Base-by-base conservation (phyloP, 345 rosid genomes). In the Eucalyptus decipiens region DNA sequence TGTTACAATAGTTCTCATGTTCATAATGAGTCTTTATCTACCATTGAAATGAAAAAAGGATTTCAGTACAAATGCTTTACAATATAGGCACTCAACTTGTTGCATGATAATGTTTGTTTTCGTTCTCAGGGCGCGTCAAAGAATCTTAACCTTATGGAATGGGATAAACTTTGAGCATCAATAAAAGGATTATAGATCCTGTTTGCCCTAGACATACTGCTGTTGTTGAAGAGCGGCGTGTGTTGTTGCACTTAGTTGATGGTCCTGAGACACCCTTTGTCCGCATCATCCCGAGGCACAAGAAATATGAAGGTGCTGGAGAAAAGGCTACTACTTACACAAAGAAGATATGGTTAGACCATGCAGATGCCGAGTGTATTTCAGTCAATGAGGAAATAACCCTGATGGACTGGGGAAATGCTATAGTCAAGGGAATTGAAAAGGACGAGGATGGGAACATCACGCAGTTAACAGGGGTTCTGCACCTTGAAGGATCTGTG, bases 151-250 rank as follows among this genome's bases (percentile, higher is more conserved):
- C 96, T 98, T 43, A 97, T 98, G 99, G 99, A 96, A 88, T 95
- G 99, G 99, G 99, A 98, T 92, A 97, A 98, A 89, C 95, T 98
- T 67, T 98, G 99, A 93, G 96, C 43, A 97, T 98, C 48, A 98
- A 98, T 85, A 96, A 98, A 96, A 96, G 94, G 92, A 97, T 97
- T 48, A 85, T 98, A 19, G 99, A 98, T 93, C 99, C 97, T 30
- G 97, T 98, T 88, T 98, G 99, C 88, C 98, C 99, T 13, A 93
- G 99, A 90, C 98, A 98, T 90, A 98, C 99, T 28, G 99, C 99
- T 89, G 99, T 98, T 62, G 52, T 94, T 90, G 95, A 94, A 89
- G 97, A 96, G 87, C 80, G 89, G 16, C 92, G 95, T 76, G 95
- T 96, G 11, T 65, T 95, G 89, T 89, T 98, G 86, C 95, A 95